Percentiles rank a stretch among this genome's conserved stretches.
These are phyloP conservation scores for Samsoniella hepiali DNA, from an alignment of 2,329 filamentous ascomycete genomes.

Conservation along the genomic window DNA sequence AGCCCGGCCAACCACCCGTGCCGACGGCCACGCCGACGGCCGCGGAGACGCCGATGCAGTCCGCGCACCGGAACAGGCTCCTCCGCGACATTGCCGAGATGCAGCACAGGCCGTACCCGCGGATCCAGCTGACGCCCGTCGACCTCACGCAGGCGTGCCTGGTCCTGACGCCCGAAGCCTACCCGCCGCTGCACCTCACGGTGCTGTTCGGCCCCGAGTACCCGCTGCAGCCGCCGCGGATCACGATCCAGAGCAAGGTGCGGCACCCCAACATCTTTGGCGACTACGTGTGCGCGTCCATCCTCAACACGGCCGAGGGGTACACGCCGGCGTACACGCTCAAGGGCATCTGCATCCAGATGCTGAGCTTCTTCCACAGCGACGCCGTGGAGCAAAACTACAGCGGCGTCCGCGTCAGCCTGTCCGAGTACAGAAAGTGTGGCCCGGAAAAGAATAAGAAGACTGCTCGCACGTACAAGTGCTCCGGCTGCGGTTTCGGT, in stretches of 20 bases:
- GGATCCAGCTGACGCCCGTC: conserved; percentile 39
- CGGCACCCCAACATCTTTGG: conserved; percentile 45
- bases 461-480: not conserved
- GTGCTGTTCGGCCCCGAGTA: conserved; percentile 36
- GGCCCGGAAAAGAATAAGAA: not conserved
- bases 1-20: not conserved
- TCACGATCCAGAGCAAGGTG: conserved; percentile 40
- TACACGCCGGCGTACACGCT: conserved; percentile 51
- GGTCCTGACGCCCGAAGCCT: conserved; percentile 39
- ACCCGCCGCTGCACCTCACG: conserved; percentile 41
- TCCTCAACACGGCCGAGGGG: conserved; percentile 40
- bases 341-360: conserved; percentile 47
- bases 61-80: conserved; percentile 26
- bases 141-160: conserved; percentile 41
- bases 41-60: not conserved
- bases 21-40: not conserved
- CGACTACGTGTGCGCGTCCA: conserved; percentile 45
- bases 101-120: conserved; percentile 43
- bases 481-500: not conserved
- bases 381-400: conserved; percentile 41
- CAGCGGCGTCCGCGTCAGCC: conserved; percentile 23
- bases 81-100: conserved; percentile 46
- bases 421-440: conserved; percentile 25
- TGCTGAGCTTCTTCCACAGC: conserved; percentile 51
- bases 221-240: conserved; percentile 37